Base-by-base conservation (phyloP, 768 basidiomycete species). In the Gyrodon lividus region DNA sequence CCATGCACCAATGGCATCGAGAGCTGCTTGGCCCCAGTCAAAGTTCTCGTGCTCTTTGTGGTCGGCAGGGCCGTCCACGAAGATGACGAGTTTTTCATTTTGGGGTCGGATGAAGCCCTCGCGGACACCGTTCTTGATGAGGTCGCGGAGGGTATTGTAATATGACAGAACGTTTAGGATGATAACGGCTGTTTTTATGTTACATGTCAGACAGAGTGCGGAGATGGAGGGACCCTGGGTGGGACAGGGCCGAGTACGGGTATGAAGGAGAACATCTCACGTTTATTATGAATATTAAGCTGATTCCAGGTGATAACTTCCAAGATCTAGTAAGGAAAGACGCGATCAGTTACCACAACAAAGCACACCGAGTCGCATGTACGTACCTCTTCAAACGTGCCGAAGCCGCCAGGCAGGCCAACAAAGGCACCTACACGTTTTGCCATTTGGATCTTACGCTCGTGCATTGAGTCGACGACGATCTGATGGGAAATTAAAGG, bases 291-390 rank as follows among this genome's bases (percentile, higher is more conserved):
- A 38, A 95, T 87, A 17, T 88, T 87, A 5, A 97, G 68, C 63
- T 98, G 96, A 17, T 89, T 90, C 96, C 96, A 99, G 0, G 95
- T 97, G 13, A 86, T 81, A 55, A 91, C 94, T 70, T 98, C 96
- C 24, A 97, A 69, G n/a, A 92, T 71, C 88, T 92, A 57, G 5
- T 7, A 43, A 54, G 42, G 7, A 10, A 24, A 45, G 10, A 23
- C 12, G 34, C 42, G 26, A 41, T 39, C 37, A 28, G 51, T 61
- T 57, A n/a, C 10, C 12, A 42, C 7, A 17, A 13, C 22, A n/a
- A n/a, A n/a, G n/a, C 9, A n/a, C 19, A 49, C 66, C 53, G 26
- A 30, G 31, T 2, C 16, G n/a, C 35, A 7, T 13, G 19, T 28
- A 13, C 50, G 5, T 52, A 69, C 89, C 79, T 98, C 96, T 71